Conservation (phyloP, 2,329 filamentous ascomycete genomes). For the Didymella keratinophila region DNA sequence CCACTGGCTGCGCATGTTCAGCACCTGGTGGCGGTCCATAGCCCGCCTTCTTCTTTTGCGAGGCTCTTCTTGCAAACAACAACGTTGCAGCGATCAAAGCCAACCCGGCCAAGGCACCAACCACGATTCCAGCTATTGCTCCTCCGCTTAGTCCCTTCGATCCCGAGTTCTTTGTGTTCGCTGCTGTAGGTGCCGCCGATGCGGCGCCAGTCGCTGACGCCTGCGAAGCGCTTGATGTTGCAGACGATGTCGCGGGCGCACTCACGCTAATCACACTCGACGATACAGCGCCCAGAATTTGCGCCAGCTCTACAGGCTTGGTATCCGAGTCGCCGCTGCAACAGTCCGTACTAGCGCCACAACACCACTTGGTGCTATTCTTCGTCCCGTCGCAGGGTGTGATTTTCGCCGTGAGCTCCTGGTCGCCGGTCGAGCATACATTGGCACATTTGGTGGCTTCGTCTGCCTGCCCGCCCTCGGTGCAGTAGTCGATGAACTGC, state of each 20-base stretch:
- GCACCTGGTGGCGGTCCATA: background rate
- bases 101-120: slow-evolving; percentile 9
- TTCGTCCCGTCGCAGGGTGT: slow-evolving; percentile 14
- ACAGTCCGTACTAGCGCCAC: slow-evolving; percentile 4
- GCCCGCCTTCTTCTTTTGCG: slow-evolving; percentile 7
- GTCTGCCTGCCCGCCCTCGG: background rate
- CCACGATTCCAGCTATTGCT: slow-evolving; percentile 9
- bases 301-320: background rate
- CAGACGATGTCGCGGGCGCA: slow-evolving; percentile 1
- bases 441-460: slow-evolving; percentile 7
- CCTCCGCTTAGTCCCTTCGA: slow-evolving; percentile 8
- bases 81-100: slow-evolving; percentile 7
- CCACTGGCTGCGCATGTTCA: background rate
- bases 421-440: slow-evolving; percentile 2
- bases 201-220: background rate
- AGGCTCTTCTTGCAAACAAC: slow-evolving; percentile 4
- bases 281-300: slow-evolving; percentile 9
- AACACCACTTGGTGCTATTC: slow-evolving; percentile 14
- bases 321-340: slow-evolving; percentile 3
- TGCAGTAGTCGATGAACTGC: slow-evolving; percentile 14
- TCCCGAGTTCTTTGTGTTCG: background rate
- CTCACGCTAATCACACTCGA: slow-evolving; percentile 6
- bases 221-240: background rate
- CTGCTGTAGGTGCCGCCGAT: background rate
- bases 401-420: slow-evolving; percentile 13